These are phyloP conservation scores for Gentiana macrophylla DNA, from an alignment of 257 asterid species.

Conservation along the genomic window DNA sequence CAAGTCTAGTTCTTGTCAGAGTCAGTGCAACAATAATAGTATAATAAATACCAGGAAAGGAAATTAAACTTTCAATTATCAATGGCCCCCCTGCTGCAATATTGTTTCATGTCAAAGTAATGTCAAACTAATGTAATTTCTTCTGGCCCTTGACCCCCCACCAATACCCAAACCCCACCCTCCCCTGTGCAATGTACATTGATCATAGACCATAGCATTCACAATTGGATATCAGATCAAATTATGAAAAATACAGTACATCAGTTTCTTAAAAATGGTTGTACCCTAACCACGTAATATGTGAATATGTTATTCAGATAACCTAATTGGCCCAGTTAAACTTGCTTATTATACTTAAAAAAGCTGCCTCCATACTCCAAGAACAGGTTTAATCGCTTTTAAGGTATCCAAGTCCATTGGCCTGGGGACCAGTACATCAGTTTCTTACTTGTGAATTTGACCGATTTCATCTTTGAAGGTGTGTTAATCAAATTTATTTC, in stretches of 20 bases:
- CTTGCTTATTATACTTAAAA: too few relatives aligned
- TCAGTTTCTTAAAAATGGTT: not conserved
- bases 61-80: not conserved
- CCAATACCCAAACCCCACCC: too few relatives aligned
- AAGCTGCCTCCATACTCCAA: not conserved
- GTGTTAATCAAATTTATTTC: too few relatives aligned
- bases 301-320: not conserved
- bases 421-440: too few relatives aligned
- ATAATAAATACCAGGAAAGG: not conserved
- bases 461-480: too few relatives aligned
- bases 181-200: constrained; percentile 4
- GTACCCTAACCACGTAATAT: not conserved
- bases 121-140: not conserved
- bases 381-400: too few relatives aligned
- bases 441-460: too few relatives aligned
- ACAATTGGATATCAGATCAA: not conserved
- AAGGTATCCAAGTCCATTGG: too few relatives aligned
- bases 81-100: not conserved
- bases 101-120: not conserved
- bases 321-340: not conserved
- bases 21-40: not conserved
- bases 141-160: not conserved
- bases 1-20: too few relatives aligned
- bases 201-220: constrained; percentile 8
- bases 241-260: not conserved